Base-by-base conservation (phyloP, 768 basidiomycete species). In the Lactarius hengduanensis region DNA sequence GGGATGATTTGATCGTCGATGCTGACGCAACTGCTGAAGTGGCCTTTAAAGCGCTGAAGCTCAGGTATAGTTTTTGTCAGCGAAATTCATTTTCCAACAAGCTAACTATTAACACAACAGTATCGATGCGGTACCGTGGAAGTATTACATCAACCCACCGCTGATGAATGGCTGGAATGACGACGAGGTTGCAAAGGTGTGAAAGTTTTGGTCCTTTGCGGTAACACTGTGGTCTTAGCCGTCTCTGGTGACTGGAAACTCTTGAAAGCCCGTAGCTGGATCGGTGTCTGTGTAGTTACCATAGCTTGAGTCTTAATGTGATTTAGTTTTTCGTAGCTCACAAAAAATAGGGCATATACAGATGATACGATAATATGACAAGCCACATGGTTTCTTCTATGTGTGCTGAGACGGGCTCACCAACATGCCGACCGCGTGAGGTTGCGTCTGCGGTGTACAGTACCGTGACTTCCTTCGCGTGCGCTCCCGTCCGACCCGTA, bases 391-490 rank as follows among this genome's bases (percentile, higher is more conserved):
- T 38, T 11, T 13, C 36, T 38, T 45, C 43, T 45, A 45, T n/a
- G 43, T 45, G 9, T n/a, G 9, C 43, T n/a, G 43, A 45, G 43
- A 20, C 20, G 43, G 45, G 20, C 22, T 9, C 43, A 45, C 43
- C 11, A 50, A 50, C 22, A 32, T 30, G 18, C 18, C 1, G 11
- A 20, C 34, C 9, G 4, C 55, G 20, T 56, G 55, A 20, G 30
- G 32, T 55, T 30, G 54, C 54, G 22, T 59, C 15, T 15, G 61
- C 58, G 11, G 59, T 73, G 55, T 70, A 73, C 40, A 65, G 63
- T 72, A 72, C 72, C 0, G 41, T 72, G 60, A 32, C 74, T 45
- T 43, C 71, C 63, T 56, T 41, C 62, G 59, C 61, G 63, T 59
- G 61, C 62, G 55, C 28, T 45, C 40, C 43, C 62, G 40, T 54